phyloP scores from a whole-genome alignment of 2,329 filamentous ascomycete species.

The Pseudocercospora eumusae region DNA sequence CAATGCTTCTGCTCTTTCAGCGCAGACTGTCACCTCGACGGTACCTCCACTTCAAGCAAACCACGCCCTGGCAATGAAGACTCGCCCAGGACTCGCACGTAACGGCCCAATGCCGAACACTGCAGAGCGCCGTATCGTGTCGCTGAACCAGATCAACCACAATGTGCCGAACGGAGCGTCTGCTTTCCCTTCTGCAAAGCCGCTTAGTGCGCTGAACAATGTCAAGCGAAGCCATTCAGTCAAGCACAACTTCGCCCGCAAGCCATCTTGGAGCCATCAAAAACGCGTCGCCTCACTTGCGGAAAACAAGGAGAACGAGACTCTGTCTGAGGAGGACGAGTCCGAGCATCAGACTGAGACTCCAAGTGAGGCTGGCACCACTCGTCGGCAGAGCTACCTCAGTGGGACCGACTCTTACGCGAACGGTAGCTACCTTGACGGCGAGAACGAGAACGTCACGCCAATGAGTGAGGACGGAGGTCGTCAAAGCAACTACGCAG shows the following conservation, averaged over 20 bases:
- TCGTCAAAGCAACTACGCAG: constrained; percentile 44
- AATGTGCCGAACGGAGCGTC: constrained; percentile 60
- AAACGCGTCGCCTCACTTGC: constrained; percentile 35
- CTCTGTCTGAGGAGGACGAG: constrained; percentile 48
- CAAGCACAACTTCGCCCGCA: constrained; percentile 38
- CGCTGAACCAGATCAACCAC: constrained; percentile 83
- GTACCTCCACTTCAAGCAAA: constrained; percentile 36
- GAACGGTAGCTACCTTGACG: constrained; percentile 34
- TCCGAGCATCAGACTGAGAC: constrained; percentile 31
- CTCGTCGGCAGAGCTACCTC: constrained; percentile 31
- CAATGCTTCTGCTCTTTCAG: constrained; percentile 46
- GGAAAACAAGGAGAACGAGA: constrained; percentile 52
- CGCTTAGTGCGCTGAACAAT: constrained; percentile 28
- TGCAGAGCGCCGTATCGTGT: constrained; percentile 73
- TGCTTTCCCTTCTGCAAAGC: constrained; percentile 38
- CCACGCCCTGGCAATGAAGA: constrained; percentile 53
- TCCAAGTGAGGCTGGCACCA: constrained; percentile 27
- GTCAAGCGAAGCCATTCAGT: constrained; percentile 44
- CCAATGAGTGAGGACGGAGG: constrained; percentile 34
- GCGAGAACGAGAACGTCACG: constrained; percentile 33
- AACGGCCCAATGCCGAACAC: constrained; percentile 43
- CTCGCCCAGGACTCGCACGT: constrained; percentile 46
- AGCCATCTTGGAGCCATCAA: constrained; percentile 38
- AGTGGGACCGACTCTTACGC: constrained; percentile 35
- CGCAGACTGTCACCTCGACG: constrained; percentile 43